Percentiles rank a stretch among this genome's conserved stretches.
phyloP scores from a whole-genome alignment of 2,329 filamentous ascomycete species.

The Diaporthe batatas region DNA sequence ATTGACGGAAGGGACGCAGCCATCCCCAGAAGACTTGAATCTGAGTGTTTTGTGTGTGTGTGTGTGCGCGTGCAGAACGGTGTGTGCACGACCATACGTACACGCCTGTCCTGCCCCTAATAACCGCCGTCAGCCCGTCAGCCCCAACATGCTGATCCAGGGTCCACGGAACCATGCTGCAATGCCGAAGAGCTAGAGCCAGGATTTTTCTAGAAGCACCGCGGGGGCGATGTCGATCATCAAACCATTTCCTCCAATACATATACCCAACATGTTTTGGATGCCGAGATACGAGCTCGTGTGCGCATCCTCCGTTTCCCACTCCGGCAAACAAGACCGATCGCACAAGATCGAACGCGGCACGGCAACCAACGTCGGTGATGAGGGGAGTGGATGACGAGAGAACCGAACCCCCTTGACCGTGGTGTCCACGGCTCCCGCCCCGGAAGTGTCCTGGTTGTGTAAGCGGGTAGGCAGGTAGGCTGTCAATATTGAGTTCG shows the following conservation, averaged over 20 bases:
- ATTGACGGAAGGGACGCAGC: background rate
- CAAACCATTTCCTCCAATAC: slow-evolving; percentile 23
- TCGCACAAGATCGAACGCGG: background rate
- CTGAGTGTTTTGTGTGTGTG: background rate
- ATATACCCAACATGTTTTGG: slow-evolving; percentile 21
- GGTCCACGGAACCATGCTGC: slow-evolving; percentile 18
- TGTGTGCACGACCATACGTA: background rate
- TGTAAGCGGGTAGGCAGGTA: slow-evolving; percentile 29
- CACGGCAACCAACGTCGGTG: background rate
- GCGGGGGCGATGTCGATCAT: slow-evolving; percentile 23
- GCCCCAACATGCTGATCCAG: slow-evolving; percentile 17
- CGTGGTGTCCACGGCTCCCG: slow-evolving; percentile 18
- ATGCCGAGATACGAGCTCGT: slow-evolving; percentile 34
- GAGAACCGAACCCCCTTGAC: background rate
- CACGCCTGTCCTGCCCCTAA: background rate
- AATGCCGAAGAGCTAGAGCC: slow-evolving; percentile 31
- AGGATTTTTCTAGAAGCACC: slow-evolving; percentile 30
- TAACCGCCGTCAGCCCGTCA: slow-evolving; percentile 1
- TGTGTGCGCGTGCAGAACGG: background rate
- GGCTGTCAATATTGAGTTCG: slow-evolving; percentile 28
- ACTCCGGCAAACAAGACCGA: slow-evolving; percentile 13
- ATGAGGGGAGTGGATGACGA: background rate
- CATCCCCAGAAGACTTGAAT: background rate
- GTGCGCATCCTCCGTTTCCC: slow-evolving; percentile 18
- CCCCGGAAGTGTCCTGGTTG: slow-evolving; percentile 25